These are phyloP conservation scores for Dactylellina sp. DNA, from an alignment of 2,329 filamentous ascomycete species.

Conservation along the genomic window DNA sequence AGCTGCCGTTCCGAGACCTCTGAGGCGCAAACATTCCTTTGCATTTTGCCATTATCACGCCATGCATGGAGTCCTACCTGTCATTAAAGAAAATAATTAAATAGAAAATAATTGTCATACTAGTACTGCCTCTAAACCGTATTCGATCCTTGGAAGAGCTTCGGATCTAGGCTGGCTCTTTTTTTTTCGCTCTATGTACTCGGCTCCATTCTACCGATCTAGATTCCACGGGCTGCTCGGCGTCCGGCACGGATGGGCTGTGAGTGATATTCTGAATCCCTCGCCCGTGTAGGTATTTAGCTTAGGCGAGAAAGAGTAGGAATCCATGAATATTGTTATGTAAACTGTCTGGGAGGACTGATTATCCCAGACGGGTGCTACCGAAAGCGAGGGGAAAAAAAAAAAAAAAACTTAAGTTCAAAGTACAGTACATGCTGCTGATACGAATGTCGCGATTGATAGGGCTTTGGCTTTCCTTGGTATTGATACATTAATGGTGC, in stretches of 20 bases:
- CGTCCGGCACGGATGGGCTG: conserved; percentile 18
- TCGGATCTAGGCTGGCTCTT: conserved; percentile 3
- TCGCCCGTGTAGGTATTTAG: background rate
- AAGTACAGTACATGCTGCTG: background rate
- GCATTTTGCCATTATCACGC: conserved; percentile 53
- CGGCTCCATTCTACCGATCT: conserved; percentile 27
- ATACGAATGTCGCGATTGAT: conserved; percentile 4
- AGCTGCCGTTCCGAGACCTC: conserved; percentile 53
- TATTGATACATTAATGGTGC: conserved; percentile 7
- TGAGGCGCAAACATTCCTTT: background rate
- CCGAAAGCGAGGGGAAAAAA: conserved; percentile 13
- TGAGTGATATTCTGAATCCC: conserved; percentile 24
- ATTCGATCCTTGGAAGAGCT: conserved; percentile 10
- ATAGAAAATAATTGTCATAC: too few relatives aligned
- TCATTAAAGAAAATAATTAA: too few relatives aligned
- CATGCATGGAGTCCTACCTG: conserved; percentile 18
- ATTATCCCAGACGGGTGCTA: conserved; percentile 50
- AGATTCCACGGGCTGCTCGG: conserved; percentile 24
- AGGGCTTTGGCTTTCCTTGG: conserved; percentile 3
- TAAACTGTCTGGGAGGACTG: conserved; percentile 19
- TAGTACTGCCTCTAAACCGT: conserved; percentile 3
- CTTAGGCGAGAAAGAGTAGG: conserved; percentile 23
- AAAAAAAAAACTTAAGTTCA: conserved; percentile 6
- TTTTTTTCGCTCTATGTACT: conserved; percentile 1
- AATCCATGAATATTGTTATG: conserved; percentile 45